These are phyloP conservation scores for Reticulascus tulasneorum DNA, from an alignment of 2,329 filamentous ascomycete genomes.

Conservation along the genomic window DNA sequence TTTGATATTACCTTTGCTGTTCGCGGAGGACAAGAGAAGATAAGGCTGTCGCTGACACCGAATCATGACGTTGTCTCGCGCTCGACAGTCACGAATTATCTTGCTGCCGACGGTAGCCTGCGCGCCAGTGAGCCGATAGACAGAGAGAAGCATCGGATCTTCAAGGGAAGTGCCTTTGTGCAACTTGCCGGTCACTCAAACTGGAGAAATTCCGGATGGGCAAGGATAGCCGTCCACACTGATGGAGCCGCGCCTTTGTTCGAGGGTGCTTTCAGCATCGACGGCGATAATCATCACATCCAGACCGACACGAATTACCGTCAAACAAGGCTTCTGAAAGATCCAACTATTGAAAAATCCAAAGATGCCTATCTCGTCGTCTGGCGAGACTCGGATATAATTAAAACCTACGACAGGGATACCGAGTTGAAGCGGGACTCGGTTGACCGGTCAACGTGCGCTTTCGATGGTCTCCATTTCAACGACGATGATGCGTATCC, in stretches of 20 bases:
- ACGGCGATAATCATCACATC: constrained; percentile 13
- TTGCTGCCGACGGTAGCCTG: neutral
- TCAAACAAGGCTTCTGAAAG: neutral
- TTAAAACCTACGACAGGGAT: neutral
- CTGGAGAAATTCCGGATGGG: constrained; percentile 5
- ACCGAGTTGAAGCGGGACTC: neutral
- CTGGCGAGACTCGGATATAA: constrained; percentile 5
- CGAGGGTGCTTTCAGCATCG: constrained; percentile 12
- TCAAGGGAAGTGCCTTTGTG: neutral
- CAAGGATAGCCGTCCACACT: constrained; percentile 7
- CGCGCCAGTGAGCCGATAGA: neutral
- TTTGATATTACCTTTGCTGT: too few species aligned
- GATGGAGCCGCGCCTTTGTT: constrained; percentile 4
- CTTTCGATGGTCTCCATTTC: constrained; percentile 4
- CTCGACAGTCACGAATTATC: neutral
- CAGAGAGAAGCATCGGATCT: too few species aligned
- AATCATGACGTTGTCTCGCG: neutral
- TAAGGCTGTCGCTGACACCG: too few species aligned
- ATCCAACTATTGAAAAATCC: neutral
- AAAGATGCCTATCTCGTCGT: constrained; percentile 10
- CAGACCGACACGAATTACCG: constrained; percentile 9
- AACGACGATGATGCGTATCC: constrained; percentile 3
- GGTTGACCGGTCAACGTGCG: neutral
- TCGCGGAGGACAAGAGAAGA: too few species aligned
- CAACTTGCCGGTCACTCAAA: neutral